Percentiles rank a stretch among this genome's conserved stretches.
Evolutionary conservation across 1,284 basidiomycete species (phyloP).

Genomic region (Waitea zeae): DNA sequence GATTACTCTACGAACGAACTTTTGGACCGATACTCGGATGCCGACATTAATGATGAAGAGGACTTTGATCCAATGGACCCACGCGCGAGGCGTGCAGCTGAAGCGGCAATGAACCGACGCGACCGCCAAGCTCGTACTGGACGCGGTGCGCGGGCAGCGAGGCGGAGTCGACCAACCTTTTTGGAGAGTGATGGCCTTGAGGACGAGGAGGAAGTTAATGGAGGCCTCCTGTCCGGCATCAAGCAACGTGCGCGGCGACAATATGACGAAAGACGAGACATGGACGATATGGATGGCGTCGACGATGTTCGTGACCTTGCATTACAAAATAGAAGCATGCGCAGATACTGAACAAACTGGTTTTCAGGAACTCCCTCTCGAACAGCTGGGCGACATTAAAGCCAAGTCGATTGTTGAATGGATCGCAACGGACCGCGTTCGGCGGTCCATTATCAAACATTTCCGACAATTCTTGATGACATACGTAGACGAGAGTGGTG

Average conservation of each 20-base stretch:
- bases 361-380: conserved; percentile 78
- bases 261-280: conserved; percentile 75
- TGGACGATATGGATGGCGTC: conserved; percentile 73
- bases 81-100: conserved; percentile 68
- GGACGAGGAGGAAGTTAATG: conserved; percentile 13
- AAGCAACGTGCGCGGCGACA: conserved; percentile 66
- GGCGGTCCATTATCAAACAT: conserved; percentile 79
- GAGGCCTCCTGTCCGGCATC: conserved; percentile 45
- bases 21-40: conserved; percentile 80
- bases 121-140: conserved; percentile 65
- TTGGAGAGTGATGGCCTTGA: conserved; percentile 51
- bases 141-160: conserved; percentile 49
- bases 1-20: conserved; percentile 78
- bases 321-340: conserved; percentile 3
- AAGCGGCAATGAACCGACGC: conserved; percentile 76
- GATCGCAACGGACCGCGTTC: conserved; percentile 87
- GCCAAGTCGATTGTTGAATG: conserved; percentile 94
- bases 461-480: conserved; percentile 95
- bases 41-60: conserved; percentile 76
- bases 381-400: conserved; percentile 96
- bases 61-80: conserved; percentile 60
- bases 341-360: conserved; percentile 5
- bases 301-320: conserved; percentile 46
- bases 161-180: conserved; percentile 70
- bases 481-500: conserved; percentile 82